Conservation (phyloP, 306 rosid genomes). For the Mimosa pudica region DNA sequence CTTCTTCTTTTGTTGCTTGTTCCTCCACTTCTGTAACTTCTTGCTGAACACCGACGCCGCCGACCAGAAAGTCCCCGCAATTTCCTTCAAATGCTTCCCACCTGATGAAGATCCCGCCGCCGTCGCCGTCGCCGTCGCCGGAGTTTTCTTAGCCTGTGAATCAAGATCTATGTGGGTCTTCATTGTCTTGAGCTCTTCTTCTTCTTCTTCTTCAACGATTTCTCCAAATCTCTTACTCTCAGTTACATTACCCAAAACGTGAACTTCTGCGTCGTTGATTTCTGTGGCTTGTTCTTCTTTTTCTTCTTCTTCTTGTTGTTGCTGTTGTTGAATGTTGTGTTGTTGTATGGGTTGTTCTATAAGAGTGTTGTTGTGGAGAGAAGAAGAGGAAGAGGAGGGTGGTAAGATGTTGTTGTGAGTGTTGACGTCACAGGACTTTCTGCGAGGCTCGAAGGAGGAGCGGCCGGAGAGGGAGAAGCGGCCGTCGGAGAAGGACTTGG, state of each 20-base stretch:
- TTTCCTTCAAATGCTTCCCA: conserved; percentile 81
- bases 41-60: conserved; percentile 94
- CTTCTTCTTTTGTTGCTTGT: conserved; percentile 84
- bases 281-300: conserved; percentile 30
- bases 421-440: conserved; percentile 93
- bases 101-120: conserved; percentile 33
- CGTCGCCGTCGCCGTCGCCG: too few species aligned
- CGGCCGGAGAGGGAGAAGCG: too few species aligned
- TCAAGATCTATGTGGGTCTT: conserved; percentile 96
- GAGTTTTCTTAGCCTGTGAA: conserved; percentile 68
- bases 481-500: conserved; percentile 80
- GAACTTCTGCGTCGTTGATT: background rate
- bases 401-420: conserved; percentile 41
- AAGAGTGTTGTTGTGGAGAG: conserved; percentile 41
- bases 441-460: conserved; percentile 72
- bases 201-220: conserved; percentile 69
- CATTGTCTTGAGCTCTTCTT: conserved; percentile 72
- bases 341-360: conserved; percentile 29
- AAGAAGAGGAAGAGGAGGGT: conserved; percentile 32
- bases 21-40: conserved; percentile 87
- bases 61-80: conserved; percentile 94
- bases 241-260: conserved; percentile 40
- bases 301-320: conserved; percentile 37
- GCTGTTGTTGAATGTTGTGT: too few species aligned
- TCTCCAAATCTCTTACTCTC: conserved; percentile 64